Percentiles rank a stretch among this genome's conserved stretches.
These are phyloP conservation scores for Penicillium alfredii DNA, from an alignment of 495 filamentous ascomycete genomes.

Conservation along the genomic window DNA sequence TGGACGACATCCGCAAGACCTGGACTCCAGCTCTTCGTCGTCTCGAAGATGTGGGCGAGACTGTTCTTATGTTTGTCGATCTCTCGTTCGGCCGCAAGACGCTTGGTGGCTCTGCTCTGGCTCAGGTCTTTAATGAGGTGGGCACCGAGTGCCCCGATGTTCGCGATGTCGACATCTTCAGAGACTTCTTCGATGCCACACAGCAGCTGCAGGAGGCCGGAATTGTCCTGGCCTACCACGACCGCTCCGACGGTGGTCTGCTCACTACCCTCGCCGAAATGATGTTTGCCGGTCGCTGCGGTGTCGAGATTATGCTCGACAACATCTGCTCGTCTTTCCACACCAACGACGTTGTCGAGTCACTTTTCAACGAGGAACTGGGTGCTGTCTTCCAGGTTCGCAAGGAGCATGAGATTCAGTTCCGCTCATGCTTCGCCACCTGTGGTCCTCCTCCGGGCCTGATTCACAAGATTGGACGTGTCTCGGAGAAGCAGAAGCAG, in stretches of 20 bases:
- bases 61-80: constrained; percentile 85
- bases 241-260: constrained; percentile 87
- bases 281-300: constrained; percentile 96
- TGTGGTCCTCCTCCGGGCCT: constrained; percentile 78
- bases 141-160: constrained; percentile 82
- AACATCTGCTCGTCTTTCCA: constrained; percentile 51
- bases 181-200: constrained; percentile 88
- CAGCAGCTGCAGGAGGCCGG: constrained; percentile 78
- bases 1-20: constrained; percentile 71
- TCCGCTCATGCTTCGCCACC: constrained; percentile 86
- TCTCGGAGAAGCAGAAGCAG: constrained; percentile 67
- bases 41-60: constrained; percentile 82
- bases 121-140: constrained; percentile 84
- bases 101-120: constrained; percentile 86
- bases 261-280: constrained; percentile 91
- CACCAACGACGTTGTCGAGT: constrained; percentile 58
- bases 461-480: constrained; percentile 74
- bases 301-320: constrained; percentile 79
- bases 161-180: constrained; percentile 70
- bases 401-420: constrained; percentile 73
- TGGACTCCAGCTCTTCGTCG: constrained; percentile 90
- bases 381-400: constrained; percentile 94
- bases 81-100: constrained; percentile 71
- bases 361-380: constrained; percentile 95
- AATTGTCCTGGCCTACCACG: constrained; percentile 91